Percentiles rank a stretch among this genome's conserved stretches.
Evolutionary conservation across 139 green algal species (phyloP).

Genomic region (Chlamydomonas sp.): DNA sequence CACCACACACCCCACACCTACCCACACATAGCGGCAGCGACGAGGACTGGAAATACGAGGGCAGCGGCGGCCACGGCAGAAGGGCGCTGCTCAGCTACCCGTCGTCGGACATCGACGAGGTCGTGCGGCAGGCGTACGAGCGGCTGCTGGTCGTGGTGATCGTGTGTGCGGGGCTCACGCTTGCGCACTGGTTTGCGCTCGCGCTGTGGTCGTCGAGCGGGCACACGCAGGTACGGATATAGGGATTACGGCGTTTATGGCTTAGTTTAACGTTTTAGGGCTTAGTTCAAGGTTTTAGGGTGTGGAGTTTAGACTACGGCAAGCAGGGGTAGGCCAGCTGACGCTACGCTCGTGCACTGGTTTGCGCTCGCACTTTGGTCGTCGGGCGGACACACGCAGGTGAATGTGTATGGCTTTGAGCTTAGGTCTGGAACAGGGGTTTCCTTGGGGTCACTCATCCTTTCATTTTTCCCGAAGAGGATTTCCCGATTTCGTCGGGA

Average conservation of each 20-base stretch:
- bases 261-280: too few relatives aligned
- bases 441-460: too few relatives aligned
- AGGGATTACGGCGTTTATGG: not conserved
- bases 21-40: too few relatives aligned
- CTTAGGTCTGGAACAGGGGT: too few relatives aligned
- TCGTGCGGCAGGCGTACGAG: conserved; percentile 9
- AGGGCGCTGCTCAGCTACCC: not conserved
- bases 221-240: not conserved
- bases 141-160: conserved; percentile 4
- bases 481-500: too few relatives aligned
- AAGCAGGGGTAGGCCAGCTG: too few relatives aligned
- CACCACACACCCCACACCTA: too few relatives aligned
- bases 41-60: too few relatives aligned
- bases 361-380: not conserved
- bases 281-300: too few relatives aligned
- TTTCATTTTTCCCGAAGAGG: too few relatives aligned
- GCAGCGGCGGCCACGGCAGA: not conserved
- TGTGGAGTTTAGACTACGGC: too few relatives aligned
- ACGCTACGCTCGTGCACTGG: conserved; percentile 6
- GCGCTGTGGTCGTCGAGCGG: not conserved
- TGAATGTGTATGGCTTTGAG: not conserved
- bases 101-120: not conserved
- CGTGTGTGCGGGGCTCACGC: not conserved
- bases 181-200: conserved; percentile 7
- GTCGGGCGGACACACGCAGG: not conserved